Percentiles rank a stretch among this genome's conserved stretches.
Evolutionary conservation across 441 rosid genomes (phyloP).

Genomic region (Pelargonium citronellum): DNA sequence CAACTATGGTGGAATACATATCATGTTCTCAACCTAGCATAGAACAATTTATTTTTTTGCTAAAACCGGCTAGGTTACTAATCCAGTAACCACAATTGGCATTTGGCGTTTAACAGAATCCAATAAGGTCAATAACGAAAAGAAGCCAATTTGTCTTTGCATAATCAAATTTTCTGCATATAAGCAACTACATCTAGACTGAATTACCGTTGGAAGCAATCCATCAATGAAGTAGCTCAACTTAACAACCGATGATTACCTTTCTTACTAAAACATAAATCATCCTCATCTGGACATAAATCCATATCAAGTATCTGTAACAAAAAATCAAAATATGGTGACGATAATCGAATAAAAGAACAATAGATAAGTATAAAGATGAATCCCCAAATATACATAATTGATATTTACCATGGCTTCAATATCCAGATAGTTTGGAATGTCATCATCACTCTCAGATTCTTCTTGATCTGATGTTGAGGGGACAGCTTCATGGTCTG

Average conservation of each 20-base stretch:
- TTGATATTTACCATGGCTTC: constrained; percentile 44
- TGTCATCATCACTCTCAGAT: constrained; percentile 31
- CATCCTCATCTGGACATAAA: constrained; percentile 35
- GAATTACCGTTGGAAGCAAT: constrained; percentile 10
- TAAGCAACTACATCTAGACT: too few relatives aligned
- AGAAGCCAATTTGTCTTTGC: too few relatives aligned
- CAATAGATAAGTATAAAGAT: not conserved
- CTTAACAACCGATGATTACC: constrained; percentile 29
- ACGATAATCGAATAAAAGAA: not conserved
- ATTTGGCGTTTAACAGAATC: not conserved
- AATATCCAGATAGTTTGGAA: constrained; percentile 34
- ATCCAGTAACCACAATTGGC: constrained; percentile 3
- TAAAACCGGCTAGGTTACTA: not conserved
- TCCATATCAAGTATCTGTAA: constrained; percentile 43
- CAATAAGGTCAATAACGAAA: not conserved
- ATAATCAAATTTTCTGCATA: not conserved
- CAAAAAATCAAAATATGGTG: constrained; percentile 11
- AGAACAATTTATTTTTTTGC: not conserved
- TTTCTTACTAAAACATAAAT: constrained; percentile 24
- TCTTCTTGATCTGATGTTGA: constrained; percentile 23
- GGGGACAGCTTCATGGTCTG: constrained; percentile 26
- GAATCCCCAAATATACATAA: not conserved
- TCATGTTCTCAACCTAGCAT: not conserved
- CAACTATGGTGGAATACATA: not conserved
- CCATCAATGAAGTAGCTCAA: not conserved